Evolutionary conservation across 441 rosid species (phyloP), one percentile per base, ranked within the genome.

Genomic region (Jatropha podagrica): DNA sequence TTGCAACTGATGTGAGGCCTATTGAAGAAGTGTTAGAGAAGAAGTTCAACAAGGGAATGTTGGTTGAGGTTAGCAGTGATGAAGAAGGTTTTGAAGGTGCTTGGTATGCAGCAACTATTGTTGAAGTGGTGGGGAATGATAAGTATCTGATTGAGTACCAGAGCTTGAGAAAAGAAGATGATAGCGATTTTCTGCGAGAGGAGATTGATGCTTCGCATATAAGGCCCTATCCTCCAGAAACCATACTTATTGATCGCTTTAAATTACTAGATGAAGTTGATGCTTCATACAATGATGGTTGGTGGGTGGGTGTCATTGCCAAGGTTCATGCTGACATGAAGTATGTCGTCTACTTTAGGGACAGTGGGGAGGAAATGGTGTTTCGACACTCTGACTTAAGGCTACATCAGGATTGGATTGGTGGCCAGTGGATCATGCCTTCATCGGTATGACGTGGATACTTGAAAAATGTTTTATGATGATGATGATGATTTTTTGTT

Each of bases 81-180:
- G 99, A 95, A 81, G 94, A 95, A 42, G 99, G 98, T 40, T 86
- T 90, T 74, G 79, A 90, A 79, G 98, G 94, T 83, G 96, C 98
- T 74, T 92, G 96, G 97, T 95, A 93, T 81, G 76, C 78, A 6
- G 97, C 90, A 65, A 90, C 83, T 65, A 74, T 91, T 72, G 80
- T 88, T 41, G 85, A 89, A 78, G 71, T 74, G 61, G 55, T 75
- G 42, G 88, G 87, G 42, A 78, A 71, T 11, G 84, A 75, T 56
- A 88, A 78, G 85, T 92, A 88, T 77, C 77, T 92, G 37, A 26
- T 93, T 18, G 85, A 92, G 83, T 93, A 95, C 59, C 82, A 88
- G 63, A 76, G 68, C 74, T 69, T 95, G 77, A 88, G 92, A 86
- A 88, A 86, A 20, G 97, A 92, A 40, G 97, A 92, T 74, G 95